Evolutionary conservation across 202 grass and related monocot species (phyloP).

Genomic region (Digitaria exilis): DNA sequence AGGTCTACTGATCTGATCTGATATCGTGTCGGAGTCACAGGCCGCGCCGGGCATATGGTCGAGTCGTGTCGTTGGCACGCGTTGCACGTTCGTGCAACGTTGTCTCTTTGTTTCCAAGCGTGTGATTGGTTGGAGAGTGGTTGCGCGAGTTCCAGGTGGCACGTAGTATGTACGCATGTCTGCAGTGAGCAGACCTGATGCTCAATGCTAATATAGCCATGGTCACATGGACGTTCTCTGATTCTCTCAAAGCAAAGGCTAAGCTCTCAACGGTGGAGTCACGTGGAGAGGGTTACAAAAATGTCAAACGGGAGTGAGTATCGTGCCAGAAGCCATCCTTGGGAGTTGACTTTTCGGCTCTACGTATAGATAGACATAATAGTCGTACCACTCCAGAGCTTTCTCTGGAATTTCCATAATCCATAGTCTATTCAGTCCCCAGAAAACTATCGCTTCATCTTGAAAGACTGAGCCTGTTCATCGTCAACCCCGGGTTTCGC

Average conservation of each 20-base stretch:
- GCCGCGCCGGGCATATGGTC: too few relatives aligned
- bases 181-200: neutral
- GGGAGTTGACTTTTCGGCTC: neutral
- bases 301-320: neutral
- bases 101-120: neutral
- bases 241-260: neutral
- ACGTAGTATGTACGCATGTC: neutral
- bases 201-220: neutral
- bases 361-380: too few relatives aligned
- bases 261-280: neutral
- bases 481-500: too few relatives aligned
- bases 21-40: too few relatives aligned
- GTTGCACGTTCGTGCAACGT: neutral
- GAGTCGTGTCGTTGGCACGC: neutral
- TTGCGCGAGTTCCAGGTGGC: neutral
- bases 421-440: too few relatives aligned
- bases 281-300: neutral
- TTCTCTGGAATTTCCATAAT: too few relatives aligned
- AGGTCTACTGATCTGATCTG: conserved; percentile 25
- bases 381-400: too few relatives aligned
- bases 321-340: neutral
- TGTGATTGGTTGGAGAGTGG: neutral
- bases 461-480: too few relatives aligned
- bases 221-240: neutral
- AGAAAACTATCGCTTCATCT: too few relatives aligned